Conservation (phyloP, 2,329 filamentous ascomycete genomes). For the Leptoxyphium fumago region DNA sequence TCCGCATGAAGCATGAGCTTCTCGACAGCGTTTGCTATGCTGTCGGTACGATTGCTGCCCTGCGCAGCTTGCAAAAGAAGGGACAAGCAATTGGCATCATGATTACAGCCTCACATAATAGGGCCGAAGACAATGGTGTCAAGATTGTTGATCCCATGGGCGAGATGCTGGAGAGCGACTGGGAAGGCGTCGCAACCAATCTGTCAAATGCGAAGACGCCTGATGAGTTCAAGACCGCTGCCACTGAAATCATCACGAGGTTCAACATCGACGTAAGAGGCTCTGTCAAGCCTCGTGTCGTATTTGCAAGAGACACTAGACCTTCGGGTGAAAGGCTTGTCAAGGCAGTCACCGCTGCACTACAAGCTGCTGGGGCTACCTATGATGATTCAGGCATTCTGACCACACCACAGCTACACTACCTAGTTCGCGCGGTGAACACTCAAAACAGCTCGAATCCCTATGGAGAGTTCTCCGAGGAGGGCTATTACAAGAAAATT, state of each 20-base stretch:
- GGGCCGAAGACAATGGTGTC: conserved; percentile 76
- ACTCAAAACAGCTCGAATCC: conserved; percentile 74
- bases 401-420: conserved; percentile 96
- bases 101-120: conserved; percentile 91
- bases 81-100: conserved; percentile 91
- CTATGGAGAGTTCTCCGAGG: conserved; percentile 79
- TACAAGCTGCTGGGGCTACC: conserved; percentile 60
- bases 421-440: conserved; percentile 87
- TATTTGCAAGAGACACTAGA: conserved; percentile 85
- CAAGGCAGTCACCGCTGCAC: conserved; percentile 60
- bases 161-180: conserved; percentile 88
- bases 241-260: conserved; percentile 58
- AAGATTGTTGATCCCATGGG: conserved; percentile 96
- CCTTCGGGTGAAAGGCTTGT: conserved; percentile 80
- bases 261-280: conserved; percentile 56
- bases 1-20: conserved; percentile 60
- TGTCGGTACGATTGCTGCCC: conserved; percentile 73
- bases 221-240: conserved; percentile 59
- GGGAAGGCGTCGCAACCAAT: conserved; percentile 77
- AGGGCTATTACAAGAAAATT: conserved; percentile 91
- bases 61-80: conserved; percentile 79
- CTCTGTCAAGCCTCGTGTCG: conserved; percentile 40
- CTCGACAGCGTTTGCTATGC: conserved; percentile 87
- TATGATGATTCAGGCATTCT: conserved; percentile 78
- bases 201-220: conserved; percentile 75